These are phyloP conservation scores for Fusarium sp. DNA, from an alignment of 2,329 filamentous ascomycete genomes.

Conservation along the genomic window DNA sequence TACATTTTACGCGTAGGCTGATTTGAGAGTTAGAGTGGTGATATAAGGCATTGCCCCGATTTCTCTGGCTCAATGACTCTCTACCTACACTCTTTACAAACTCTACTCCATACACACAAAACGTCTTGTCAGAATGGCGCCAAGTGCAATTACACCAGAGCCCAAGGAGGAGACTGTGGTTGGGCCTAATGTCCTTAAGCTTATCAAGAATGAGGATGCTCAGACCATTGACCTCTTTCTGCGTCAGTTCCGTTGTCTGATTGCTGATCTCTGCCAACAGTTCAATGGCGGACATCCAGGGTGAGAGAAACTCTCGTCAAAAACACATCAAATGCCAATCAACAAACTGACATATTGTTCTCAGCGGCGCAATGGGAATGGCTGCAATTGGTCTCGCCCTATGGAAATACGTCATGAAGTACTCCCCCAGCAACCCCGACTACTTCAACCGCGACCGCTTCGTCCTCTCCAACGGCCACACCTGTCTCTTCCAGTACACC, in stretches of 20 bases:
- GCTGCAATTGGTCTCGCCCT: slow-evolving; percentile 69
- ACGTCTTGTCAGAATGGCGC: slow-evolving; percentile 32
- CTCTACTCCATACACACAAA: neutral
- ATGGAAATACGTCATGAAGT: slow-evolving; percentile 72
- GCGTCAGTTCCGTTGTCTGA: slow-evolving; percentile 69
- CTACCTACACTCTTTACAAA: neutral
- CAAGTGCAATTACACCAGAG: slow-evolving; percentile 36
- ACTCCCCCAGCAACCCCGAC: slow-evolving; percentile 63
- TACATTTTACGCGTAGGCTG: neutral
- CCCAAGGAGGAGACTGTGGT: slow-evolving; percentile 26
- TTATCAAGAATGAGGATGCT: slow-evolving; percentile 40
- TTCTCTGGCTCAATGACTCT: neutral
- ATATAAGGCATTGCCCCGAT: neutral
- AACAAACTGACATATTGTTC: neutral
- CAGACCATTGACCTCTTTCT: slow-evolving; percentile 60
- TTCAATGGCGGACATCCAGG: slow-evolving; percentile 77
- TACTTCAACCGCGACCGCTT: slow-evolving; percentile 73
- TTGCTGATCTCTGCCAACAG: slow-evolving; percentile 76
- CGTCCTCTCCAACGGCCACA: slow-evolving; percentile 70
- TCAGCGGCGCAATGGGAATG: slow-evolving; percentile 65
- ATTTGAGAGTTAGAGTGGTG: neutral
- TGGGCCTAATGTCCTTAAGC: slow-evolving; percentile 34
- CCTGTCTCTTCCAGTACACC: slow-evolving; percentile 64
- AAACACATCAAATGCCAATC: too few relatives aligned
- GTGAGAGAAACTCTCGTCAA: slow-evolving; percentile 51